Evolutionary conservation across 306 rosid species (phyloP).

Genomic region (Boehmeria nivea): DNA sequence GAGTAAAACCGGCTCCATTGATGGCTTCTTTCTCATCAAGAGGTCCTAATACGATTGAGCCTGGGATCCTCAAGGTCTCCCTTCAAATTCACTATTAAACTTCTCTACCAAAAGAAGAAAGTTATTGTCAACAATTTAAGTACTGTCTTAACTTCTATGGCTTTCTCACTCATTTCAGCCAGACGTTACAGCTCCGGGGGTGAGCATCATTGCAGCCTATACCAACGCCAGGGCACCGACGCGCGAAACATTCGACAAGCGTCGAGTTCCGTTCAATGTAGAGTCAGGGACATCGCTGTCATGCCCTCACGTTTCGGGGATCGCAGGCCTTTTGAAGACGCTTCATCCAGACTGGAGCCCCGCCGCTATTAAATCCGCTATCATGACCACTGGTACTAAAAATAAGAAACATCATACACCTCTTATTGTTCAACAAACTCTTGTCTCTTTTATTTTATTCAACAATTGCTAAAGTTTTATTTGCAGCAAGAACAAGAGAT

Average conservation of each 20-base stretch:
- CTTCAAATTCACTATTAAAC: neutral
- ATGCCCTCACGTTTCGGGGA: conserved; percentile 57
- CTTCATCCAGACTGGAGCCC: conserved; percentile 59
- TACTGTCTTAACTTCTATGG: too few relatives aligned
- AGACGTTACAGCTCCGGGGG: conserved; percentile 57
- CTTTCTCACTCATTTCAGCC: conserved; percentile 1
- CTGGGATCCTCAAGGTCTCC: conserved; percentile 55
- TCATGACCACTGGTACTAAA: conserved; percentile 75
- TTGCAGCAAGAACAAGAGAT: conserved; percentile 30
- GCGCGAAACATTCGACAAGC: conserved; percentile 18
- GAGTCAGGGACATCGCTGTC: conserved; percentile 64
- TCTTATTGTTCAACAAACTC: too few relatives aligned
- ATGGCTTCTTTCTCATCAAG: conserved; percentile 69
- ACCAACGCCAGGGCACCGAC: conserved; percentile 15
- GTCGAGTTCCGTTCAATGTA: conserved; percentile 17
- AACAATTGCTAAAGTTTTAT: too few relatives aligned
- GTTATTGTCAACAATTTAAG: too few relatives aligned
- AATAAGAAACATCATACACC: too few relatives aligned
- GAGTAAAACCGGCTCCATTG: conserved; percentile 40
- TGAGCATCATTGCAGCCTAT: conserved; percentile 38
- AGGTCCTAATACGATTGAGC: conserved; percentile 50
- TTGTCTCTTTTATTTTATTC: too few relatives aligned
- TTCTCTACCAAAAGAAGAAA: too few relatives aligned
- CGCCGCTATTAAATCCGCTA: conserved; percentile 60
- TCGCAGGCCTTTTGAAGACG: conserved; percentile 43